Evolutionary conservation across 768 basidiomycete species (phyloP).

Genomic region (Agrocybe pediades): DNA sequence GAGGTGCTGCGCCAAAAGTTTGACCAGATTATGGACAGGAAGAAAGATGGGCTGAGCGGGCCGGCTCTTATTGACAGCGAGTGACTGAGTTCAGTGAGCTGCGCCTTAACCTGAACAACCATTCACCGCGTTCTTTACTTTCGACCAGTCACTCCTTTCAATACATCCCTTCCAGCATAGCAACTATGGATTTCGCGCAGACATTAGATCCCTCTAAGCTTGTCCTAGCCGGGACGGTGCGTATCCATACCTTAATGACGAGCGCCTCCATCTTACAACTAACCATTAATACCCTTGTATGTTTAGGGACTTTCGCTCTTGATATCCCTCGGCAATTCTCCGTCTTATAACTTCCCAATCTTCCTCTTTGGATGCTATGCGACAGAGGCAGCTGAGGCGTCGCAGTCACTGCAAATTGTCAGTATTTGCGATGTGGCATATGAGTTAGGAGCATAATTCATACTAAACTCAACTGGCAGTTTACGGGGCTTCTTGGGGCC

Average conservation of each 20-base stretch:
- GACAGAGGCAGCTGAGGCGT: conserved; percentile 67
- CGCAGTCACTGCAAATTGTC: conserved; percentile 67
- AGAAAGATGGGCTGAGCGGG: not conserved
- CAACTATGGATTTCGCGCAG: conserved; percentile 65
- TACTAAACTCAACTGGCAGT: conserved; percentile 40
- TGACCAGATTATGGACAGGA: too few relatives aligned
- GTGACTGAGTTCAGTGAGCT: not conserved
- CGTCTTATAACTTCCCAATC: conserved; percentile 80
- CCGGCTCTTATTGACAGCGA: not conserved
- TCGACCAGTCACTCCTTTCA: conserved; percentile 13
- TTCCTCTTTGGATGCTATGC: conserved; percentile 78
- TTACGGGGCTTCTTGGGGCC: conserved; percentile 59
- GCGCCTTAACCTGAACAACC: conserved; percentile 2
- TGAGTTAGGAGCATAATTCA: not conserved
- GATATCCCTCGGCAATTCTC: conserved; percentile 54
- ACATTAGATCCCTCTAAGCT: conserved; percentile 74
- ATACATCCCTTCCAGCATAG: conserved; percentile 1
- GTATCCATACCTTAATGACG: conserved; percentile 15
- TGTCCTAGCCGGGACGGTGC: conserved; percentile 62
- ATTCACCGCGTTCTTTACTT: conserved; percentile 1
- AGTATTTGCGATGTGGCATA: conserved; percentile 15
- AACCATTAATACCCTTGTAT: not conserved
- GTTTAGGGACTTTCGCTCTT: conserved; percentile 62
- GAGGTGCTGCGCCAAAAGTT: too few relatives aligned
- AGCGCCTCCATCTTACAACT: not conserved